Percentiles rank a stretch among this genome's conserved stretches.
These are phyloP conservation scores for Sporothrix dimorphospora DNA, from an alignment of 2,329 filamentous ascomycete species.

Conservation along the genomic window DNA sequence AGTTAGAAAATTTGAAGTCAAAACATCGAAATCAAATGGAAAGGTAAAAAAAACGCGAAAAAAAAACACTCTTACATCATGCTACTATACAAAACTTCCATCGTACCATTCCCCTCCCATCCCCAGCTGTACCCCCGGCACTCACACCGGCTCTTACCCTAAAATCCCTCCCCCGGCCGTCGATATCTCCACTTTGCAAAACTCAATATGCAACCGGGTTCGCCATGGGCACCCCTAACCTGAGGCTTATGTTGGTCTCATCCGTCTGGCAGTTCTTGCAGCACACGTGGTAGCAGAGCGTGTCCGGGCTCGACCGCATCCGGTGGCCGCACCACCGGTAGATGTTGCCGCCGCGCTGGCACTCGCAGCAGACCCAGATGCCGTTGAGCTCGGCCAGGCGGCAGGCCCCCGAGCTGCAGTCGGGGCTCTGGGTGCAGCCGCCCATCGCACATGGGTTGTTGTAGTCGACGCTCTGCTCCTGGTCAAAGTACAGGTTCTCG, in stretches of 20 bases:
- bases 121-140: background rate
- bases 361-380: constrained; percentile 56
- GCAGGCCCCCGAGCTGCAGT: constrained; percentile 54
- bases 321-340: constrained; percentile 51
- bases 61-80: background rate
- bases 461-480: constrained; percentile 42
- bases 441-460: constrained; percentile 51
- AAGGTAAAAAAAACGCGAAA: background rate
- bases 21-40: background rate
- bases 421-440: constrained; percentile 50
- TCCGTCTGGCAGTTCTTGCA: constrained; percentile 50
- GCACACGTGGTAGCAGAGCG: constrained; percentile 56
- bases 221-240: background rate
- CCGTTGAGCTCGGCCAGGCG: constrained; percentile 53
- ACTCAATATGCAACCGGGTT: background rate
- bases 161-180: background rate
- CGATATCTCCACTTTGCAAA: background rate
- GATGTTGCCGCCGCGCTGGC: constrained; percentile 50
- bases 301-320: constrained; percentile 52
- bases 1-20: background rate
- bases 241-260: background rate
- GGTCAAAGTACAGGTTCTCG: constrained; percentile 40
- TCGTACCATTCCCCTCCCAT: background rate
- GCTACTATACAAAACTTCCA: background rate
- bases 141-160: background rate